Conservation (phyloP, 2,329 filamentous ascomycete species). For the Cladorrhinum sp. region DNA sequence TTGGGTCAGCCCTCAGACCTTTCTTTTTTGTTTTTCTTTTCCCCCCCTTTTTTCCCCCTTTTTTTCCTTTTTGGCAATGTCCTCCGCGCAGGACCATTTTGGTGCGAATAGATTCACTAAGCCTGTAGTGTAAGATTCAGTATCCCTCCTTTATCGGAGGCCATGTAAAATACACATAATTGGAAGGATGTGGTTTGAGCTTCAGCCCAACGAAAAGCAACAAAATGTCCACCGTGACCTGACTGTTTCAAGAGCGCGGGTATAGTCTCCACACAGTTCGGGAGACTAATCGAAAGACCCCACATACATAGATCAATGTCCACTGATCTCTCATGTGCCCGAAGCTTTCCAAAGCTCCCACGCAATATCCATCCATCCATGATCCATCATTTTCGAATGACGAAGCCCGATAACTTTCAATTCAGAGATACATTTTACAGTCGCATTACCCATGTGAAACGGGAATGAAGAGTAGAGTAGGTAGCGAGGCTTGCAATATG, state of each 20-base stretch:
- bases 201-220: neutral
- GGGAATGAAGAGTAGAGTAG: neutral
- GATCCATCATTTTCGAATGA: neutral
- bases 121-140: no score
- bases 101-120: no score
- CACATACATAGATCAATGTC: neutral
- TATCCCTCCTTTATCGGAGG: neutral
- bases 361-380: no score
- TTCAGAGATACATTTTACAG: conserved; percentile 1
- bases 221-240: neutral
- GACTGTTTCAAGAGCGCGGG: neutral
- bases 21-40: no score
- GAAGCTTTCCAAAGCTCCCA: neutral
- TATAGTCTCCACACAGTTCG: neutral
- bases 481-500: neutral
- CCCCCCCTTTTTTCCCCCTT: no score
- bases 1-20: neutral
- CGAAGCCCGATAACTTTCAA: neutral
- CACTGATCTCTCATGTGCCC: neutral
- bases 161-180: no score
- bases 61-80: no score
- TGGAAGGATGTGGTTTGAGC: no score
- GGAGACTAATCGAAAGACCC: neutral
- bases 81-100: no score
- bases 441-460: neutral